Evolutionary conservation across 179 eudicot species (phyloP).

Genomic region (Beta macrorhiza): DNA sequence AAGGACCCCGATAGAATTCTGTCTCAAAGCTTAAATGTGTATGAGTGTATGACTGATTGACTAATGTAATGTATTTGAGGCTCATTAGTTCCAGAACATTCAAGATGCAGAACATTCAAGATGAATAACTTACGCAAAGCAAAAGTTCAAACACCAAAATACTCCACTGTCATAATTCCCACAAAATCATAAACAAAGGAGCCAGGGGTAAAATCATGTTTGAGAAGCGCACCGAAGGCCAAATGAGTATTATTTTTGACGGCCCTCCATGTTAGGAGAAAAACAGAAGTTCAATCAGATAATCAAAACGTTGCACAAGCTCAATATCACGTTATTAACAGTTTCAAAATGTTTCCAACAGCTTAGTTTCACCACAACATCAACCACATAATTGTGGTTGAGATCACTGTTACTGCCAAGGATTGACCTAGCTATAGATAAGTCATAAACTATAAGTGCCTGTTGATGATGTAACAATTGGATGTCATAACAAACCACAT

Average conservation of each 20-base stretch:
- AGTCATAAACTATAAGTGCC: not conserved
- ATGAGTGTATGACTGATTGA: too few species aligned
- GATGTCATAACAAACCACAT: not conserved
- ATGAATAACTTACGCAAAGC: too few species aligned
- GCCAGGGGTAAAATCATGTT: not conserved
- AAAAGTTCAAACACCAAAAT: not conserved
- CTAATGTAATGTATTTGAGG: not conserved
- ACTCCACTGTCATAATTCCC: not conserved
- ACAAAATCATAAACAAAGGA: not conserved
- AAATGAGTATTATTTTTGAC: not conserved
- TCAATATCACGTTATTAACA: not conserved
- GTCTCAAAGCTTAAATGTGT: not conserved
- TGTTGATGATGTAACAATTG: not conserved
- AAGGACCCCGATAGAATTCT: not conserved
- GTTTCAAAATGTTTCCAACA: not conserved
- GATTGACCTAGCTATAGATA: not conserved
- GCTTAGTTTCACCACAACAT: not conserved
- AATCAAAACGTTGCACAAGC: not conserved
- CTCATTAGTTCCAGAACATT: not conserved
- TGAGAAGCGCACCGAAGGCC: not conserved
- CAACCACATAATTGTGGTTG: not conserved
- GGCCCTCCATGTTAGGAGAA: not conserved
- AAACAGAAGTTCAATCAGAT: not conserved
- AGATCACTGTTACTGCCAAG: not conserved
- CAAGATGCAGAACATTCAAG: not conserved